Evolutionary conservation across 2,329 filamentous ascomycete species (phyloP).

Genomic region (Rhynchosporium secalis): DNA sequence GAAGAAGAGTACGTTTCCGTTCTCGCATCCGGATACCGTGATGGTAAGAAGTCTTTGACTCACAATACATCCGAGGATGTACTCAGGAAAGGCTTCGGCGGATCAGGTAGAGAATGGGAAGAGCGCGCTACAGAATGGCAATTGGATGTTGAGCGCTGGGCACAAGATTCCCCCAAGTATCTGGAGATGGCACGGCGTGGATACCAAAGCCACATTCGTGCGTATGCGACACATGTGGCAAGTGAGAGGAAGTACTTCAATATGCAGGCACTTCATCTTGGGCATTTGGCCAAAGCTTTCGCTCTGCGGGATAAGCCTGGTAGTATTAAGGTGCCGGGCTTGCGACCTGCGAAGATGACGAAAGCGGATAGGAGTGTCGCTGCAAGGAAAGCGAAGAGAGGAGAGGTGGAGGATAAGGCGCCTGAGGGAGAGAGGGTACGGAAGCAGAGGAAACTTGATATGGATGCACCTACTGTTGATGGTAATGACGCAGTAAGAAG

Average conservation of each 20-base stretch:
- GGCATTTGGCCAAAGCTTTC: conserved; percentile 92
- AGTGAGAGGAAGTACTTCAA: conserved; percentile 86
- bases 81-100: conserved; percentile 63
- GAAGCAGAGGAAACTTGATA: conserved; percentile 42
- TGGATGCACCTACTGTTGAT: conserved; percentile 45
- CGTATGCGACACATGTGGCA: conserved; percentile 90
- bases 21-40: conserved; percentile 43
- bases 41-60: conserved; percentile 64
- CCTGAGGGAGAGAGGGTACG: conserved; percentile 39
- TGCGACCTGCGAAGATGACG: conserved; percentile 45
- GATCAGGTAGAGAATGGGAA: conserved; percentile 57
- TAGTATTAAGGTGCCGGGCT: conserved; percentile 63
- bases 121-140: conserved; percentile 67
- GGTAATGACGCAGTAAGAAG: conserved; percentile 61
- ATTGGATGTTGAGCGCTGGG: conserved; percentile 65
- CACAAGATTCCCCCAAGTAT: conserved; percentile 62
- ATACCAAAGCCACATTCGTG: conserved; percentile 88
- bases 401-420: conserved; percentile 41
- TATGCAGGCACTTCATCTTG: conserved; percentile 86
- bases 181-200: conserved; percentile 81
- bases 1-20: conserved; percentile 84
- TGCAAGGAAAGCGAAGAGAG: conserved; percentile 40
- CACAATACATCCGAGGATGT: conserved; percentile 65
- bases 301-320: conserved; percentile 85
- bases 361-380: conserved; percentile 44